A percentile compares a stretch with the other conserved stretches of the same genome.
phyloP scores from a whole-genome alignment of 2,329 filamentous ascomycete genomes.

The Aspergillus pseudoviridinutans region DNA sequence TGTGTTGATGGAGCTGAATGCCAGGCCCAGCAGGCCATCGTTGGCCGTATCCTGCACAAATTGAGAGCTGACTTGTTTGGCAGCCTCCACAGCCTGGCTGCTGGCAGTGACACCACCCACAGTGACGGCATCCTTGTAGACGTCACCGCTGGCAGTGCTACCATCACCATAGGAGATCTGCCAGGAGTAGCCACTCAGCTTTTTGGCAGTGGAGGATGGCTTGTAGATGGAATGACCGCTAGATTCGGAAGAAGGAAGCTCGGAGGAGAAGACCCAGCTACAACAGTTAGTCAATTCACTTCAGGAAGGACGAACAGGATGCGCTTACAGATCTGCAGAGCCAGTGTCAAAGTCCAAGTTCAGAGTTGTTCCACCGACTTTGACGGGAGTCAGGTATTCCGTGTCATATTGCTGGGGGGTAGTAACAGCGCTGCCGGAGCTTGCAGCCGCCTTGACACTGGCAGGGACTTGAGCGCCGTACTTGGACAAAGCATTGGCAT shows the following conservation, averaged over 20 bases:
- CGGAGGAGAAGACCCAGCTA: constrained; percentile 64
- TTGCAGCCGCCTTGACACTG: constrained; percentile 28
- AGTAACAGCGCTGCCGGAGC: constrained; percentile 33
- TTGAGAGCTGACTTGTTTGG: constrained; percentile 52
- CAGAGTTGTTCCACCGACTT: constrained; percentile 59
- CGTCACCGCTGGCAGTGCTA: constrained; percentile 58
- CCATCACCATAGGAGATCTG: constrained; percentile 63
- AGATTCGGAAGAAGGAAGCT: constrained; percentile 49
- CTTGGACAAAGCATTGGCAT: constrained; percentile 27
- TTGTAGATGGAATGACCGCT: constrained; percentile 57
- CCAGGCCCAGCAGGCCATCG: constrained; percentile 59
- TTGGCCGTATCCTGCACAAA: constrained; percentile 52
- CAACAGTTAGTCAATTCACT: constrained; percentile 7
- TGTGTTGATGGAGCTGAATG: constrained; percentile 58
- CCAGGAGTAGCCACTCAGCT: constrained; percentile 53
- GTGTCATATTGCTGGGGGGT: constrained; percentile 50
- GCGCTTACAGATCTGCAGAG: constrained; percentile 60
- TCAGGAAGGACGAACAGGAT: background rate
- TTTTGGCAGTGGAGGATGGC: constrained; percentile 46
- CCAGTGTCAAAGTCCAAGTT: constrained; percentile 70
- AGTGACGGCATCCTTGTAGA: constrained; percentile 62
- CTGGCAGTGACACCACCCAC: constrained; percentile 58
- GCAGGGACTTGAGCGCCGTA: constrained; percentile 28
- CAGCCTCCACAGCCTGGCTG: constrained; percentile 63
- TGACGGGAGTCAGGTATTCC: constrained; percentile 60